phyloP scores from a whole-genome alignment of 352 stramenopile species.

The Phytophthora quininea region DNA sequence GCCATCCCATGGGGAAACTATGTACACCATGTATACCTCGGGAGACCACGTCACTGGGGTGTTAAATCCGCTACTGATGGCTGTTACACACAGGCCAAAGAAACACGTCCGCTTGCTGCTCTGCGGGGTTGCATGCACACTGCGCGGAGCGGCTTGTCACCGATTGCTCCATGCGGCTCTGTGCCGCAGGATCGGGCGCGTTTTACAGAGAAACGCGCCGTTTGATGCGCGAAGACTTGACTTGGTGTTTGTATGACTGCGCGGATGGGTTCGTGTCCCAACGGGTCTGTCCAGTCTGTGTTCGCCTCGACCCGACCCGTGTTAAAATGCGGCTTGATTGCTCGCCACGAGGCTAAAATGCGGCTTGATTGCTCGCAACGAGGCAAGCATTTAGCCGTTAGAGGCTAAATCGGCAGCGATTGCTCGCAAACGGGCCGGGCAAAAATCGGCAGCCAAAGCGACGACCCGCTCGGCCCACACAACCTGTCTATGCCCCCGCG shows the following conservation, averaged over 20 bases:
- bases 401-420: background rate
- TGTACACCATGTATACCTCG: no score
- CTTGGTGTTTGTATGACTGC: background rate
- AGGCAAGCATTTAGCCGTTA: background rate
- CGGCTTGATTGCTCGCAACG: background rate
- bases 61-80: background rate
- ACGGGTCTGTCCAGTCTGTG: background rate
- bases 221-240: background rate
- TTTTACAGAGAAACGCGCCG: background rate
- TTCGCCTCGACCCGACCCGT: background rate
- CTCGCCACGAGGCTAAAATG: background rate
- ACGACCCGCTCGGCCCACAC: background rate
- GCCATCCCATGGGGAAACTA: no score
- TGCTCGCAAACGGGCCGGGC: no score
- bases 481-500: background rate
- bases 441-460: no score
- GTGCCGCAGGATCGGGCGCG: background rate
- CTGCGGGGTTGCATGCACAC: background rate
- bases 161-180: background rate
- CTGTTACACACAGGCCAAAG: background rate
- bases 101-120: background rate
- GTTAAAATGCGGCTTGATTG: slow-evolving; percentile 1
- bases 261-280: slow-evolving; percentile 1
- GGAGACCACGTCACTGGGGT: background rate
- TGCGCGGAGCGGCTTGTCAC: background rate